Conservation (phyloP, 1,284 basidiomycete species). For the Ceratobasidium sp. region DNA sequence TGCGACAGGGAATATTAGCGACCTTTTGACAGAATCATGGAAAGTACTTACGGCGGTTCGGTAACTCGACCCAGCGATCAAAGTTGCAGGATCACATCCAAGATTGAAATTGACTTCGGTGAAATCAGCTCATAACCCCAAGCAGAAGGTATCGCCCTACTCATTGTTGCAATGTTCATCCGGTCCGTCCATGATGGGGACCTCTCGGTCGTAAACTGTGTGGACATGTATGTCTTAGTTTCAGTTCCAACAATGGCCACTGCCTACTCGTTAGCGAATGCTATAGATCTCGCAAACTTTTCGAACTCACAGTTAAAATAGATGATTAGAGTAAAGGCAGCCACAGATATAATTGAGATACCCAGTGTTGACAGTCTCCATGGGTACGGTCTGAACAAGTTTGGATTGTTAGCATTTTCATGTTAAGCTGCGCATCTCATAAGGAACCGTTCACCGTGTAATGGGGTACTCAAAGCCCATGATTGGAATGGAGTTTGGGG, state of each 20-base stretch:
- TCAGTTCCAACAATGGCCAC: background rate
- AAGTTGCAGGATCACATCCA: no score
- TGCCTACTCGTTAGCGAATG: background rate
- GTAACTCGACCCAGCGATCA: no score
- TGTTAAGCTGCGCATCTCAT: background rate
- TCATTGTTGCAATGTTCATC: background rate
- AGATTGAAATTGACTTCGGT: no score
- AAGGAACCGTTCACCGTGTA: constrained; percentile 6
- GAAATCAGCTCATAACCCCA: no score
- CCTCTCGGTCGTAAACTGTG: background rate
- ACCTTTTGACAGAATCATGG: no score
- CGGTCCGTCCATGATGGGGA: constrained; percentile 3
- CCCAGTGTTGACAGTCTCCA: background rate
- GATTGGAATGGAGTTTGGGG: background rate
- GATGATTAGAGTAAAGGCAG: background rate
- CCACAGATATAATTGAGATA: background rate
- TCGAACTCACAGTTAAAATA: constrained; percentile 11
- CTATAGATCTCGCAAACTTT: background rate
- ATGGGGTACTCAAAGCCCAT: constrained; percentile 18
- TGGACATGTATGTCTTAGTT: background rate
- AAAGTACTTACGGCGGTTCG: no score
- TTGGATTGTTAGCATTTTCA: background rate
- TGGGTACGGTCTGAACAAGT: background rate
- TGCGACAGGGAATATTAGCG: background rate
- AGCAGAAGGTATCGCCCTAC: background rate